Conservation (phyloP, 2,329 filamentous ascomycete species). For the Trichoderma koningii region DNA sequence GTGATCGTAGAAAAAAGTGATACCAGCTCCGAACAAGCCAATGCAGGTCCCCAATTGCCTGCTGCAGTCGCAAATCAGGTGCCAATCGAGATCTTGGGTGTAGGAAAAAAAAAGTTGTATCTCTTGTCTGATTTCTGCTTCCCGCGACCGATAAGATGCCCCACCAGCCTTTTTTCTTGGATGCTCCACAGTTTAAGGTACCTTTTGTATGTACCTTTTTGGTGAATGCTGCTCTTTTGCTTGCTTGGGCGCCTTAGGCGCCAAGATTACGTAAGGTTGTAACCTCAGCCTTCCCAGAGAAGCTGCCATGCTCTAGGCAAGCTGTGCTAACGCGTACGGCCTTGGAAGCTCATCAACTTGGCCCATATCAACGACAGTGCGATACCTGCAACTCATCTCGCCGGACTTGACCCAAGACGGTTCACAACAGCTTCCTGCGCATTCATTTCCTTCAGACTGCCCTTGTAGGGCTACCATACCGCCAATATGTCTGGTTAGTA, state of each 20-base stretch:
- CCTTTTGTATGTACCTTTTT: not conserved
- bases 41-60: slow-evolving; percentile 21
- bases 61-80: slow-evolving; percentile 12
- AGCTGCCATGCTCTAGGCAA: slow-evolving; percentile 47
- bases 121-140: slow-evolving; percentile 23
- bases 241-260: slow-evolving; percentile 38
- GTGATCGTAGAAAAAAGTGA: not conserved
- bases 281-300: slow-evolving; percentile 38
- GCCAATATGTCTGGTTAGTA: slow-evolving; percentile 57
- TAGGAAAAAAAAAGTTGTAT: slow-evolving; percentile 6
- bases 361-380: slow-evolving; percentile 15
- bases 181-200: slow-evolving; percentile 11
- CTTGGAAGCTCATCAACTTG: slow-evolving; percentile 30
- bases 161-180: slow-evolving; percentile 25
- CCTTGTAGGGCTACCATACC: slow-evolving; percentile 32
- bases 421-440: slow-evolving; percentile 10
- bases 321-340: slow-evolving; percentile 51
- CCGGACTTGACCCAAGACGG: not conserved
- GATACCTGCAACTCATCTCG: slow-evolving; percentile 23
- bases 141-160: slow-evolving; percentile 20
- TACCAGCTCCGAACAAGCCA: not conserved
- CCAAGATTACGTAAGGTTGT: slow-evolving; percentile 35
- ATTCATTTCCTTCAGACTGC: slow-evolving; percentile 6
- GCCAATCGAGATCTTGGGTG: slow-evolving; percentile 3
- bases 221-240: too few species aligned